Evolutionary conservation across 768 basidiomycete species (phyloP).

Genomic region (Antrodiella citrinella): DNA sequence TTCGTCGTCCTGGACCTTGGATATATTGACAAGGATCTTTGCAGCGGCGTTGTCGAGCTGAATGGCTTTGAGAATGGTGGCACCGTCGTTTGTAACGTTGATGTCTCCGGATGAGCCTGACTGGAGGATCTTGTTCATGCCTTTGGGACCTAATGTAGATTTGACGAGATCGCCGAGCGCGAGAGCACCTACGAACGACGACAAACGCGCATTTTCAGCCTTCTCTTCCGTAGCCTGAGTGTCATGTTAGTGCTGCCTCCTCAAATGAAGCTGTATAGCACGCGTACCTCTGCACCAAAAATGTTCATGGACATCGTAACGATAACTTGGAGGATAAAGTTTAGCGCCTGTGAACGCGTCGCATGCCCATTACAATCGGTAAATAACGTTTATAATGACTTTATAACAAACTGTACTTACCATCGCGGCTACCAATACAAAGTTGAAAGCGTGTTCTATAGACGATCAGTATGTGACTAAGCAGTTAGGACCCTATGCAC

Average conservation of each 20-base stretch:
- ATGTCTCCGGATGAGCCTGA: slow-evolving; percentile 85
- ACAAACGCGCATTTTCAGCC: slow-evolving; percentile 95
- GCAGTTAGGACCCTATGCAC: no score
- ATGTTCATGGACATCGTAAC: slow-evolving; percentile 61
- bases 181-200: slow-evolving; percentile 94
- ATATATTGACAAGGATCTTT: slow-evolving; percentile 99
- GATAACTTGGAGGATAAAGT: slow-evolving; percentile 7
- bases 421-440: no score
- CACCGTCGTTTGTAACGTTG: slow-evolving; percentile 97
- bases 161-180: slow-evolving; percentile 98
- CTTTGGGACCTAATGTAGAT: slow-evolving; percentile 96
- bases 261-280: not conserved
- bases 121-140: slow-evolving; percentile 99
- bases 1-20: slow-evolving; percentile 99
- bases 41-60: slow-evolving; percentile 98
- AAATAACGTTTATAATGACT: not conserved
- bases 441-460: no score
- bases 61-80: slow-evolving; percentile 96
- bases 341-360: not conserved
- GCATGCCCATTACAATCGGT: not conserved
- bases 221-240: slow-evolving; percentile 83
- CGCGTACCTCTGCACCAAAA: slow-evolving; percentile 50
- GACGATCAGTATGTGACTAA: no score
- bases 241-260: not conserved
- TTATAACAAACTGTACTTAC: not conserved